Conservation (phyloP, 2,329 filamentous ascomycete species). For the Xylariaceae sp. region DNA sequence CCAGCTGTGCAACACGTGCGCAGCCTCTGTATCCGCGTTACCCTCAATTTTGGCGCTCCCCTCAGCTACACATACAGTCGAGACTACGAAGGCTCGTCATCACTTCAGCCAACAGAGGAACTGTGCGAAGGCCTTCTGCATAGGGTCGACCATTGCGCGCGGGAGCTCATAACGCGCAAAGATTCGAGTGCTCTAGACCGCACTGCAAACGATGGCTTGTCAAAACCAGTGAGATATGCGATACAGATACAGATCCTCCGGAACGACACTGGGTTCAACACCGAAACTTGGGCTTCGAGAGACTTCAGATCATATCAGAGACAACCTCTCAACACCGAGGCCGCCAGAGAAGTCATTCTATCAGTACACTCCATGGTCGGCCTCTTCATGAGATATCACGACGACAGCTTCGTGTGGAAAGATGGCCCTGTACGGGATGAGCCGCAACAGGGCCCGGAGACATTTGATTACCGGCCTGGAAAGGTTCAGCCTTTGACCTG, state of each 20-base stretch:
- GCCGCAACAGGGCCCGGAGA: constrained; percentile 34
- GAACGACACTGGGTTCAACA: constrained; percentile 36
- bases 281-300: constrained; percentile 40
- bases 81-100: constrained; percentile 44
- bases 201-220: constrained; percentile 31
- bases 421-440: constrained; percentile 40
- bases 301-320: constrained; percentile 49
- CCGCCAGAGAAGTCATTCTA: constrained; percentile 44
- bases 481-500: constrained; percentile 44
- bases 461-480: constrained; percentile 37
- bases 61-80: constrained; percentile 41
- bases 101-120: constrained; percentile 41
- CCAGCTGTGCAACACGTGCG: constrained; percentile 16
- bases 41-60: constrained; percentile 44
- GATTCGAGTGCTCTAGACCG: constrained; percentile 45
- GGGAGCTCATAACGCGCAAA: constrained; percentile 51
- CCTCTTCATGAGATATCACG: constrained; percentile 47
- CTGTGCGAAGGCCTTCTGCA: constrained; percentile 47
- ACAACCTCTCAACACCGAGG: constrained; percentile 39
- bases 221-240: constrained; percentile 46
- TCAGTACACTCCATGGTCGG: constrained; percentile 49
- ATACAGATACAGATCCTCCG: constrained; percentile 44
- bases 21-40: constrained; percentile 40
- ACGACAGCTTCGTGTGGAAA: constrained; percentile 47
- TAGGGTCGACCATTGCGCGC: constrained; percentile 48